Evolutionary conservation across 305 asterid species (phyloP), one percentile per base, ranked within the genome.

Genomic region (Lippia alba): DNA sequence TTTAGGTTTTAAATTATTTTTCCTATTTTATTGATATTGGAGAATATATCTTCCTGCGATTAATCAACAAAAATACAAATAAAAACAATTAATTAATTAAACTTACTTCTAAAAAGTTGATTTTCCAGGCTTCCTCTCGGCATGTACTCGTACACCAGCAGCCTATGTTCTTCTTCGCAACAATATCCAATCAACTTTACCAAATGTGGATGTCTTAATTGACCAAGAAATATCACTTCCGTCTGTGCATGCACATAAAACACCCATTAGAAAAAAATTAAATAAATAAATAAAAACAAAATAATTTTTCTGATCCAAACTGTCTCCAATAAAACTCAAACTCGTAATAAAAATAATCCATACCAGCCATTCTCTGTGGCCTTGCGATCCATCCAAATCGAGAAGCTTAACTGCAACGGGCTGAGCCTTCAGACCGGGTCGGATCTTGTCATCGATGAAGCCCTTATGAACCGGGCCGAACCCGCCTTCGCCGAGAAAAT

Each of bases 381-480:
- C 98, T 46, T 93, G 98, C 0, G 89, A 12, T 50, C 98, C 97
- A 61, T 91, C 98, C 69, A 93, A 83, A 65, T 93, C 96, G 36
- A 93, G 83, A 44, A 86, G 89, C 84, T 93, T 93, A 18, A 93
- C 97, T 1, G 98, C 97, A 4, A 93, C 96, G 48, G 98, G 96
- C 83, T 91, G 98, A 64, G 97, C 96, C 76, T 89, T 93, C 64
- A 93, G 64, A 0, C 94, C 91, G 11, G 92, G 96, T 76, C 96
- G 39, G 8, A 93, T 74, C 73, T 85, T 86, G 48, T 93, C 97
- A 53, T 93, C 98, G 18, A 93, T 82, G 80, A 93, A 91, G 10
- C 98, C 98, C 76, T 93, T 93, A 58, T 93, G 96, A 8, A 93
- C 98, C 12, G 98, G 97, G 5, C 98, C 98, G 74, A 93, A 93